Conservation (phyloP, 176 grass and related monocot species). For the Lolium rigidum region DNA sequence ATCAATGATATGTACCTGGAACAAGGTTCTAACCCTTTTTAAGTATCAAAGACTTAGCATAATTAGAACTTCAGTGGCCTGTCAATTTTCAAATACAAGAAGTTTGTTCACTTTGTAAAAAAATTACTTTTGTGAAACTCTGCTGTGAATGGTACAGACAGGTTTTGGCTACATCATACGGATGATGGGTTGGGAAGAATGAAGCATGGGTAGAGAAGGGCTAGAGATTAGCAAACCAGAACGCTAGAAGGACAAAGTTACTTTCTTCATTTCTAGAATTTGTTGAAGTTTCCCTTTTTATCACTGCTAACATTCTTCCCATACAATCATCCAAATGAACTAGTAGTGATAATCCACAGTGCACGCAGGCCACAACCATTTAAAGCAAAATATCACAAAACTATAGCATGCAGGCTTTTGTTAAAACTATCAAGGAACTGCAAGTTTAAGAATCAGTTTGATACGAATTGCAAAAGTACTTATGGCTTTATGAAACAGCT, state of each 20-base stretch:
- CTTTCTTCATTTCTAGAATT: neutral
- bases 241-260: neutral
- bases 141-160: neutral
- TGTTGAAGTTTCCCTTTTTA: neutral
- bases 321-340: neutral
- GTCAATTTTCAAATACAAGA: neutral
- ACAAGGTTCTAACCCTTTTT: neutral
- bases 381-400: neutral
- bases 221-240: neutral
- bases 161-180: neutral
- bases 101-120: neutral
- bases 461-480: neutral
- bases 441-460: neutral
- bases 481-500: neutral
- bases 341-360: neutral
- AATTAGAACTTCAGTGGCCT: neutral
- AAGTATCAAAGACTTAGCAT: neutral
- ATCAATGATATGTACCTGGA: constrained; percentile 4
- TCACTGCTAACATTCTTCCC: neutral
- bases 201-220: neutral
- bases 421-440: neutral
- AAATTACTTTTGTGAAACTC: neutral
- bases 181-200: neutral
- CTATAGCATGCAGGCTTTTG: neutral
- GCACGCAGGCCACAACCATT: neutral